Evolutionary conservation across 441 rosid genomes (phyloP), one percentile per base, ranked within the genome.

Genomic region (Populus hybrid): DNA sequence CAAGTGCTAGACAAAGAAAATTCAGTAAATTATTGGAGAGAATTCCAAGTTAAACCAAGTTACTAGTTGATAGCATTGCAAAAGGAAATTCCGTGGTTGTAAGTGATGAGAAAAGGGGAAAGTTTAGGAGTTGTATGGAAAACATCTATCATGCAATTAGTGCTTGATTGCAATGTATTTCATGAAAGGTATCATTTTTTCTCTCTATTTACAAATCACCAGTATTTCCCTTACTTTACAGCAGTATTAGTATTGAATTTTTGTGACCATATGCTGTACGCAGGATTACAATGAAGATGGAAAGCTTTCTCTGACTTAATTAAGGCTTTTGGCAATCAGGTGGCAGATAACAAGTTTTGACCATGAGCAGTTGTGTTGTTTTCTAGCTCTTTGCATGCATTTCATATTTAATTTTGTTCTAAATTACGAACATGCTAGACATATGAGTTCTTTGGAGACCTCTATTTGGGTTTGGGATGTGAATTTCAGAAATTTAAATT

Each of bases 271-370:
- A 57, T 57, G 63, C 70, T 59, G 57, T 36, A 73, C 34, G 5
- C 87, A 95, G 99, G 98, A 95, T 83, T 88, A 87, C 78, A 80
- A 95, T 83, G 90, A 86, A 83, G 98, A 95, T 90, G 99, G 98
- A 70, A 81, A 81, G 73, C 95, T 95, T 74, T 91, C 99, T 30
- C 91, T 21, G 90, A 88, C 85, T 84, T 95, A 70, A 87, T 95
- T 21, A 80, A 83, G 84, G 98, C 94, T 72, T 95, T 93, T 83
- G 99, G 99, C 71, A 95, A 93, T 71, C 87, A 82, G 79, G 87
- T 88, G 77, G 99, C 99, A 59, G 85, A 83, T 79, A 77, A 84
- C 68, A 93, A 95, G 99, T 98, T 95, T 80, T 50, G 87, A 73
- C 74, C 69, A 70, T 67, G 26, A 36, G 24, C 40, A 67, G 26